A percentile compares a stretch with the other conserved stretches of the same genome.
These are phyloP conservation scores for Starmerella gropengiesseri DNA, from an alignment of 805 yeast species.

Conservation along the genomic window DNA sequence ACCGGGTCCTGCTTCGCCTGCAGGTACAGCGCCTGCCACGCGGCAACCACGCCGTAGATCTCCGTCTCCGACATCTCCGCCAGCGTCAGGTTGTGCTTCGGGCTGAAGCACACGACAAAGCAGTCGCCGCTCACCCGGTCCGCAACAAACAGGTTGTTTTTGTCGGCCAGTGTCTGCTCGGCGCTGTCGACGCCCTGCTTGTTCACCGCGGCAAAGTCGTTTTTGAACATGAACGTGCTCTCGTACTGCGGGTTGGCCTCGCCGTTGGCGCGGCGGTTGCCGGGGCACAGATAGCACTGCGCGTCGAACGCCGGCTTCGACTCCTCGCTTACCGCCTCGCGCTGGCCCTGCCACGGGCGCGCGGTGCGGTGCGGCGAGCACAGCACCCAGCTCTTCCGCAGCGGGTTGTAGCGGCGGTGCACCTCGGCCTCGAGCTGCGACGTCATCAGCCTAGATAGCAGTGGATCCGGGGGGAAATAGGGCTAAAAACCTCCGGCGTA, in stretches of 20 bases:
- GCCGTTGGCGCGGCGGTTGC: conserved; percentile 55
- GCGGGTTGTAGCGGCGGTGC: conserved; percentile 60
- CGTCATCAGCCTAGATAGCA: neutral
- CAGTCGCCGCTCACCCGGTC: conserved; percentile 57
- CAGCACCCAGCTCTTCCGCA: conserved; percentile 55
- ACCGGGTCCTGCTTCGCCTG: conserved; percentile 33
- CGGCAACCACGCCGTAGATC: conserved; percentile 40
- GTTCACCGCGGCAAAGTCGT: conserved; percentile 63
- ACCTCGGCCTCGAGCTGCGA: conserved; percentile 15
- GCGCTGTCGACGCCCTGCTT: conserved; percentile 14
- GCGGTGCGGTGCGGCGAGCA: conserved; percentile 70
- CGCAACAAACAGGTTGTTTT: conserved; percentile 40
- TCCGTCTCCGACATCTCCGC: conserved; percentile 46
- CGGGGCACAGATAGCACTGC: conserved; percentile 62
- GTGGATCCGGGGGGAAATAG: too few relatives aligned
- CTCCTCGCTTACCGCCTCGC: conserved; percentile 39
- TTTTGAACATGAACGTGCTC: conserved; percentile 49
- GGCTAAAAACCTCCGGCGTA: too few relatives aligned
- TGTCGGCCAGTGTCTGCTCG: conserved; percentile 22
- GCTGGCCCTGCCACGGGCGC: conserved; percentile 73
- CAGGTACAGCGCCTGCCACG: conserved; percentile 49
- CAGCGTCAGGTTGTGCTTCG: conserved; percentile 54
- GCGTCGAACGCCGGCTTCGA: conserved; percentile 47
- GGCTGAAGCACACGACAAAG: conserved; percentile 61
- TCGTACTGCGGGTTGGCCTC: conserved; percentile 46